Percentiles rank a stretch among this genome's conserved stretches.
phyloP scores from a whole-genome alignment of 805 yeast genomes.

The Saturnispora hagleri region DNA sequence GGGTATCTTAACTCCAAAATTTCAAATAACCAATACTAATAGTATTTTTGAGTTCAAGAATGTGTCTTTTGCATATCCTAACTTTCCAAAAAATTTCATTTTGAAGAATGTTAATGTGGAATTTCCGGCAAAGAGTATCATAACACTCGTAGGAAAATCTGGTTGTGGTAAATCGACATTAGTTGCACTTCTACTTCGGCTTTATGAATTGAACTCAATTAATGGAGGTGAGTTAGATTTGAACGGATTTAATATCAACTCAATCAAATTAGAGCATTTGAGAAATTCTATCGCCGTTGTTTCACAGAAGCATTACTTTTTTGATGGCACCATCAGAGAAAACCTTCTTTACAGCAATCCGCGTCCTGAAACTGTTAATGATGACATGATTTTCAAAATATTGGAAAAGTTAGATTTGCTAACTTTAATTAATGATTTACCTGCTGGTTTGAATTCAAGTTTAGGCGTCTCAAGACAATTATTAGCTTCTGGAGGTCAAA shows the following conservation, averaged over 20 bases:
- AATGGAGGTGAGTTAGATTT: not conserved
- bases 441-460: conserved; percentile 49
- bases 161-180: conserved; percentile 92
- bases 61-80: conserved; percentile 43
- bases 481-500: conserved; percentile 80
- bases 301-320: conserved; percentile 63
- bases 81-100: conserved; percentile 17
- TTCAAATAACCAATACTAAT: not conserved
- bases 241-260: conserved; percentile 39
- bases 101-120: conserved; percentile 36
- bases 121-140: conserved; percentile 38
- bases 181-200: conserved; percentile 42
- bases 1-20: conserved; percentile 29
- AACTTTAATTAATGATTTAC: conserved; percentile 45
- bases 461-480: conserved; percentile 39
- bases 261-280: conserved; percentile 37
- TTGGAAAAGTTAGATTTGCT: conserved; percentile 41
- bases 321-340: conserved; percentile 64
- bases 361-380: conserved; percentile 12
- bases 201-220: conserved; percentile 30
- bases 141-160: conserved; percentile 75
- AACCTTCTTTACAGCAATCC: conserved; percentile 58
- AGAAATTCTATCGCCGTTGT: conserved; percentile 57
- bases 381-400: conserved; percentile 29
- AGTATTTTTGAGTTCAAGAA: conserved; percentile 33